A percentile compares a stretch with the other conserved stretches of the same genome.
phyloP scores from a whole-genome alignment of 495 filamentous ascomycete genomes.

The Evansstolkia leycettana region DNA sequence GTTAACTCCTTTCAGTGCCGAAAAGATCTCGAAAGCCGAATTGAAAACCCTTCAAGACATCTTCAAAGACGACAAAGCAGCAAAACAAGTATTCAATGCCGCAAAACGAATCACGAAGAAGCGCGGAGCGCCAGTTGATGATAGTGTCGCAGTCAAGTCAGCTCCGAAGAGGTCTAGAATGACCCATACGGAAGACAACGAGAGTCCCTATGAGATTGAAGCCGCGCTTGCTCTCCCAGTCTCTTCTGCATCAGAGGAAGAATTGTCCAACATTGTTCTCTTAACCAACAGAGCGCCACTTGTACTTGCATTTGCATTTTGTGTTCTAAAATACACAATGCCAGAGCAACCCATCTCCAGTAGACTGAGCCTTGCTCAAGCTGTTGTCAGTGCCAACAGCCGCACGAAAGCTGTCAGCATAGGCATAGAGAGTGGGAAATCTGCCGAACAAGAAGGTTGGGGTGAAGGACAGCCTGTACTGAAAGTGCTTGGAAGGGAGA shows the following conservation, averaged over 20 bases:
- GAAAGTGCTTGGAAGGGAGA: slow-evolving; percentile 56
- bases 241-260: slow-evolving; percentile 38
- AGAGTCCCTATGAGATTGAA: slow-evolving; percentile 53
- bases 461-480: slow-evolving; percentile 62
- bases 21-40: slow-evolving; percentile 48
- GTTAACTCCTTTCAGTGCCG: slow-evolving; percentile 28
- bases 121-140: slow-evolving; percentile 21
- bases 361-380: slow-evolving; percentile 65
- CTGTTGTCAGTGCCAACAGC: slow-evolving; percentile 66
- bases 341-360: slow-evolving; percentile 74
- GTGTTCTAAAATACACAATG: slow-evolving; percentile 64
- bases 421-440: slow-evolving; percentile 53
- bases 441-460: slow-evolving; percentile 60
- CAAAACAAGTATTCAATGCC: slow-evolving; percentile 49
- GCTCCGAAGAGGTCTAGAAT: slow-evolving; percentile 12
- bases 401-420: slow-evolving; percentile 61
- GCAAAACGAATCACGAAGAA: slow-evolving; percentile 57
- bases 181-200: slow-evolving; percentile 1
- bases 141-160: slow-evolving; percentile 9
- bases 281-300: slow-evolving; percentile 71
- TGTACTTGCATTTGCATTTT: slow-evolving; percentile 68
- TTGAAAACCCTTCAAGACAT: slow-evolving; percentile 42
- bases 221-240: slow-evolving; percentile 50
- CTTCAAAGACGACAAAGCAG: slow-evolving; percentile 56
- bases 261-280: slow-evolving; percentile 43